Evolutionary conservation across 2,329 filamentous ascomycete species (phyloP), one percentile per base, ranked within the genome.

Genomic region (Teratosphaeria viscida): DNA sequence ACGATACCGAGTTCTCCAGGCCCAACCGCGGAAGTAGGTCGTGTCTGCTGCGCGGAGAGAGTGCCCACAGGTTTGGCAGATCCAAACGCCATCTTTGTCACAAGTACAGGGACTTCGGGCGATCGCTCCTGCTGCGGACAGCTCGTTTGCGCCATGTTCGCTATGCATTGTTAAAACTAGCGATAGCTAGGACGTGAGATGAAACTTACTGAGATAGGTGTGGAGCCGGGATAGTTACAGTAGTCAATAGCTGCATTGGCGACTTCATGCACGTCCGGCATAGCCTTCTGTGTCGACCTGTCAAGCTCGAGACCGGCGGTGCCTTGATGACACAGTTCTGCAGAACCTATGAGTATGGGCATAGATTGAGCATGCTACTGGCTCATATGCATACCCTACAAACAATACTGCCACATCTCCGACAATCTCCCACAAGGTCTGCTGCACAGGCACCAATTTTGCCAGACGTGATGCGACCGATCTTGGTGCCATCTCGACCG

Each of bases 291-390:
- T 95, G 87, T 47, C 92, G 85, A 62, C 87, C 83, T 52, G 84
- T 85, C 43, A 95, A 79, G 26, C 84, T 80, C 35, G 81, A 77
- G 1, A 81, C 79, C 2, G 87, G 83, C 0, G 90, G 90, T 0
- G 88, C 85, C 74, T 96, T 96, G 68, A 90, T 87, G 5, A 87
- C 86, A 74, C 92, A 97, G 67, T 97, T 97, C 90, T 95, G 72
- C 57, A 39, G 35, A 4, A 4, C 8, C 35, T 3, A 43, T 54
- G 34, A 55, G 52, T 19, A 35, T 35, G 52, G 14, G 52, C 59
- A 49, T 54, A 12, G 16, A 57, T 37, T 55, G 54, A 56, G n/a
- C 14, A 54, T 37, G 34, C 32, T 52, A 12, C n/a, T 54, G 19
- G 35, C 52, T 56, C 37, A 59, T 7, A 32, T 37, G 26, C 71